These are phyloP conservation scores for Aspergillus campestris DNA, from an alignment of 495 filamentous ascomycete genomes.

Conservation along the genomic window DNA sequence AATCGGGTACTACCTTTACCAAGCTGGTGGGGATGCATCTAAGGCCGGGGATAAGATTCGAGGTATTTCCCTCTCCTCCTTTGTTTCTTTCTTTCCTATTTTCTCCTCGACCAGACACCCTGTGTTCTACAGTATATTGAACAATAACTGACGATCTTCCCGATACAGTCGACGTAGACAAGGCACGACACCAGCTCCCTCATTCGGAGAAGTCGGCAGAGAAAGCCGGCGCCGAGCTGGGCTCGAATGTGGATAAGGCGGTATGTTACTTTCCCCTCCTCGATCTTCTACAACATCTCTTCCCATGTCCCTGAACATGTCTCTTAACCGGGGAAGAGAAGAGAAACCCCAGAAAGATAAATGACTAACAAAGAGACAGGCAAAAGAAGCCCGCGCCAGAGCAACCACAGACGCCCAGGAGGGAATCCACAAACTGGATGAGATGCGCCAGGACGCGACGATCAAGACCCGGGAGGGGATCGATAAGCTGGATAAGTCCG, in stretches of 20 bases:
- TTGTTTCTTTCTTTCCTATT: background rate
- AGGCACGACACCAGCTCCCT: slow-evolving; percentile 49
- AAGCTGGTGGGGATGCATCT: slow-evolving; percentile 73
- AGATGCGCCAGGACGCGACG: slow-evolving; percentile 38
- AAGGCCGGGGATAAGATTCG: slow-evolving; percentile 75
- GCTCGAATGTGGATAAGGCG: slow-evolving; percentile 45
- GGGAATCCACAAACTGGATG: slow-evolving; percentile 62
- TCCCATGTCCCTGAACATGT: too few relatives aligned
- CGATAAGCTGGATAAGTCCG: slow-evolving; percentile 56
- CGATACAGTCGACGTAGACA: slow-evolving; percentile 50
- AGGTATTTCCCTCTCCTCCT: slow-evolving; percentile 43
- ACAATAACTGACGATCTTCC: slow-evolving; percentile 6
- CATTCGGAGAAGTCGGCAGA: slow-evolving; percentile 45
- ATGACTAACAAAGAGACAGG: slow-evolving; percentile 32
- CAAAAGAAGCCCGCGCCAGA: slow-evolving; percentile 52
- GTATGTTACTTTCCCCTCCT: slow-evolving; percentile 33
- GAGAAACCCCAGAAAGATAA: too few relatives aligned
- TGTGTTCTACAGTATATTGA: background rate
- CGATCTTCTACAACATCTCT: too few relatives aligned
- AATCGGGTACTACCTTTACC: slow-evolving; percentile 86
- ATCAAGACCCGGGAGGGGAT: slow-evolving; percentile 27
- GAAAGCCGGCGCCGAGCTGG: slow-evolving; percentile 41
- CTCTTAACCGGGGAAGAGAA: too few relatives aligned
- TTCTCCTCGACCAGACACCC: background rate
- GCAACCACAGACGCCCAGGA: slow-evolving; percentile 37